phyloP scores from a whole-genome alignment of 2,329 filamentous ascomycete genomes.

The Cordyceps cicadae region DNA sequence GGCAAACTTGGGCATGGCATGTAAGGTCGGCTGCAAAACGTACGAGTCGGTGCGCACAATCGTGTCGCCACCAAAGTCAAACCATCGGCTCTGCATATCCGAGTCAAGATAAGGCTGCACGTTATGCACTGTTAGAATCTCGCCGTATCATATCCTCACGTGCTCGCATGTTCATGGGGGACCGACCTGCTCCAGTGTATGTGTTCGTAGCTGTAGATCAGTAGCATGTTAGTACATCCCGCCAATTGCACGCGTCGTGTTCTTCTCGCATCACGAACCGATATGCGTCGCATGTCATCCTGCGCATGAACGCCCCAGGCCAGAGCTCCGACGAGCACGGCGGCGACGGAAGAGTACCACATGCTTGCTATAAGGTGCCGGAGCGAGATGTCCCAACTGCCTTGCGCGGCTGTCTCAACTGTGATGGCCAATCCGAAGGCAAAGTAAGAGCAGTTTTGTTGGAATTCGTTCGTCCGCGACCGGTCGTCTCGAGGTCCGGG shows the following conservation, averaged over 20 bases:
- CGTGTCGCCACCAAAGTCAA: conserved; percentile 95
- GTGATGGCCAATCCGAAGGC: background rate
- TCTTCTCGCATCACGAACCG: conserved; percentile 27
- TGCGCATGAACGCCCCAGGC: conserved; percentile 42
- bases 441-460: background rate
- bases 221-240: conserved; percentile 16
- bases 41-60: conserved; percentile 68
- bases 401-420: background rate
- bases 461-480: background rate
- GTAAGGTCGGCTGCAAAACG: conserved; percentile 20
- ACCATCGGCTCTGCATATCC: conserved; percentile 97
- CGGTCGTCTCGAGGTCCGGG: background rate
- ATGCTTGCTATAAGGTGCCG: conserved; percentile 23
- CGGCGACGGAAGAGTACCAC: conserved; percentile 40
- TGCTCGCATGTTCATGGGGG: conserved; percentile 18
- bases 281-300: conserved; percentile 46
- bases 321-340: conserved; percentile 40
- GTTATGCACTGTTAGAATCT: conserved; percentile 14
- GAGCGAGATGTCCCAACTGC: background rate
- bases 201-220: conserved; percentile 64
- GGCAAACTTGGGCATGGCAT: background rate
- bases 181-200: conserved; percentile 71
- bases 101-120: conserved; percentile 88
- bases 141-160: conserved; percentile 12
- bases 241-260: background rate